Base-by-base conservation (phyloP, 345 rosid species). In the Excoecaria cochinchinensis region DNA sequence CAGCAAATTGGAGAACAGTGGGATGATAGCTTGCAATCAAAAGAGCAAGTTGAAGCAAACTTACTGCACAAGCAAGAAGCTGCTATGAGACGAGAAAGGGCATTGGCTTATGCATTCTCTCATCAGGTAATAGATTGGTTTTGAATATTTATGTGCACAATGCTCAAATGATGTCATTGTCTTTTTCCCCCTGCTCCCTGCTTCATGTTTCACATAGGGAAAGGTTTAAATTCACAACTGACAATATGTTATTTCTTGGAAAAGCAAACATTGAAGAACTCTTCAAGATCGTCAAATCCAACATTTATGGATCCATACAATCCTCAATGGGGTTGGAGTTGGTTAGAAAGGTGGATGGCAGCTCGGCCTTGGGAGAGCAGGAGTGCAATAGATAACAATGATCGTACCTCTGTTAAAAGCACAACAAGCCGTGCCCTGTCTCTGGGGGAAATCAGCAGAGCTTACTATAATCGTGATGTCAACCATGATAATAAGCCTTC, bases 291-390 rank as follows among this genome's bases (percentile, higher is more conserved):
- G 59, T 83, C 80, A 67, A 89, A 82, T 63, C 86, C 89, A 13
- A 82, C 90, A 86, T 95, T 95, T 83, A 86, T 89, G 90, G 97
- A 93, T 85, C 93, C 93, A 8, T 89, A 82, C 80, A 93, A 93
- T 80, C 97, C 96, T 52, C 82, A 88, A 12, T 95, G 99, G 99
- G 99, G 99, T 67, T 95, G 99, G 98, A 89, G 98, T 83, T 91
- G 98, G 98, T 78, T 95, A 78, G 99, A 93, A 75, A 84, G 98
- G 77, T 90, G 80, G 80, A 92, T 89, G 94, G 95, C 93, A 52
- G 86, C 91, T 39, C 78, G 92, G 68, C 95, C 95, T 48, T 89
- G 97, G 89, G 97, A 92, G 75, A 83, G 70, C 76, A 78, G 75
- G 62, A 73, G 87, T 82, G 50, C 80, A 19, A 70, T 66, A 53